Base-by-base conservation (phyloP, 768 basidiomycete species). In the Tricholoma bakamatsutake region DNA sequence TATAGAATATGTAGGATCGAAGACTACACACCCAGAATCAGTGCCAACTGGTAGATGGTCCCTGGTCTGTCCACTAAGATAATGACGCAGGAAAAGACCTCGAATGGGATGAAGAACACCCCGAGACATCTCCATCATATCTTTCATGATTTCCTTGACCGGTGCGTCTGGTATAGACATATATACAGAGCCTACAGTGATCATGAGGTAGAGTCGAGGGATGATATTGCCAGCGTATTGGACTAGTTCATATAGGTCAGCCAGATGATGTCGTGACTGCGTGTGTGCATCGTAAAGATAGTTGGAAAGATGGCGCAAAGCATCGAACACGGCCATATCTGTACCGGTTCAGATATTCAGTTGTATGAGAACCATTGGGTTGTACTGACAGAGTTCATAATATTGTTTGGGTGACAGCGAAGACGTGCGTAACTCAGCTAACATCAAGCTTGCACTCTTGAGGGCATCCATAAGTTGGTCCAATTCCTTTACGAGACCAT, bases 101-200 rank as follows among this genome's bases (percentile, higher is more conserved):
- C 97, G 81, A 50, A 94, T 93, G n/a, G 97, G 96, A 68, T 98
- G 94, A 59, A 98, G 79, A 4, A 99, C 93, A 58, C 97, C 97
- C 17, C 94, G 79, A 34, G 93, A 93, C 97, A 98, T 98, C 71
- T 99, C 97, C 89, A 99, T 89, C 96, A 98, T 98, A 71, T 99
- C 97, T 79, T 97, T 98, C 96, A 98, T 99, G 59, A 99, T 93
- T 75, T 99, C 96, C 78, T 94, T 97, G 54, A 98, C 87, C 4
- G 96, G 96, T 9, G 96, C 95, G 57, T 97, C 96, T 2, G 93
- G 85, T 51, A 98, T 87, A 28, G 93, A 94, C 97, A 99, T 98
- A 79, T 98, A 99, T 34, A 98, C 95, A 0, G 96, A 92, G 60
- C 97, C 97, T 59, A 99, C 96, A 37, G 97, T 98, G 64, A 98